Base-by-base conservation (phyloP, 495 filamentous ascomycete species). In the Penicillium paxilli region DNA sequence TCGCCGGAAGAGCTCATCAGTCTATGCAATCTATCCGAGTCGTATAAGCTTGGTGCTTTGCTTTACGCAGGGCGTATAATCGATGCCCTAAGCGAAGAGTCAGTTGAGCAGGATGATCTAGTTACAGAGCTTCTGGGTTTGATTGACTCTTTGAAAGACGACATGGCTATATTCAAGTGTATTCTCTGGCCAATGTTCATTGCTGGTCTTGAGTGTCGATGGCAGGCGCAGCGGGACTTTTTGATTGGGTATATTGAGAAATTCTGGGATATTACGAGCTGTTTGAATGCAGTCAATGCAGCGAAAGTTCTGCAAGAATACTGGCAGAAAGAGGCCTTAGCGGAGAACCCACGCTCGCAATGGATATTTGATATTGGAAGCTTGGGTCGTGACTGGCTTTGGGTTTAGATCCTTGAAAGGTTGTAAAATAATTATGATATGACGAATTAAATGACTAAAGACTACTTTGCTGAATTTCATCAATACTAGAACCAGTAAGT, bases 171-270 rank as follows among this genome's bases (percentile, higher is more conserved):
- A 14, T 76, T 83, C 59, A 86, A 85, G 47, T 83, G 76, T 16
- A 76, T 79, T 0, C 69, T 81, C 0, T 85, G 81, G 82, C 80
- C 83, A 0, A 79, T 82, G 1, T 83, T 83, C 40, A 66, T 85
- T 32, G 78, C 77, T 0, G 82, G 80, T 1, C 64, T 83, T 4
- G 81, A 84, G 44, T 74, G 68, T 51, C 58, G 55, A 16, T 37
- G 37, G 47, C 56, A 57, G 30, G 49, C 59, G 6, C 64, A 74
- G 37, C 42, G 67, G 32, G 51, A 63, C 8, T 69, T 72, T 33
- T 41, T 75, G 0, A 49, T 68, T 8, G 47, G 16, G 4, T 65
- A 54, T 14, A 41, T 73, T 17, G 70, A 74, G 41, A 57, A 49
- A 20, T 76, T 76, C 32, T 76, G 73, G 73, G 26, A 37, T 7